Evolutionary conservation across 2,329 filamentous ascomycete species (phyloP), one percentile per base, ranked within the genome.

Genomic region (Tolypocladium sp.): DNA sequence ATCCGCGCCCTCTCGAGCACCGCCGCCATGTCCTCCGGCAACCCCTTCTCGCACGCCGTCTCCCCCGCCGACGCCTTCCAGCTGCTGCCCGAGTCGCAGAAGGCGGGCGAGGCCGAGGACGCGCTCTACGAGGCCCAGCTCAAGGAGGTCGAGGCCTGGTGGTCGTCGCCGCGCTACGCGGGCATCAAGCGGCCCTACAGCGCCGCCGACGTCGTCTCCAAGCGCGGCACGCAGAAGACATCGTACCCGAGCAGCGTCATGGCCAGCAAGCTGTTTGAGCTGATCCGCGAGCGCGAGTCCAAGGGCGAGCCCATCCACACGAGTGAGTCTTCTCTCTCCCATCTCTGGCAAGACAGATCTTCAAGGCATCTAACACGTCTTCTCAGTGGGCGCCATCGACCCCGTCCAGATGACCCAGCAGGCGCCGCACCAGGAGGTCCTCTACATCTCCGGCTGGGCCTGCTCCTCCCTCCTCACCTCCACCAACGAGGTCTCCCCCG

Each of bases 391-490:
- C 66, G 94, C 92, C 61, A 95, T 99, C 75, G 94, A 99, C 71
- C 94, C 94, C n/a, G 87, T 97, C 13, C 94, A 99, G 77, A 97
- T 99, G 94, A 96, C 94, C 55, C 94, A 99, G 74, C 94, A 97
- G 78, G 94, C 94, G 20, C 85, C 90, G 7, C 90, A 97, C 76
- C 94, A 97, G 72, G 93, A 99, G 73, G 90, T 97, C 22, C 82
- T 99, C 53, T 99, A 99, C 75, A 82, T 99, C 63, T 97, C 92
- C 0, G 94, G 94, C 62, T 99, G 94, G 94, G 94, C 94, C 6
- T 97, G 94, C 76, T 97, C 93, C 0, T 93, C 92, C 0, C 85
- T 96, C 25, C 80, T 99, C 53, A 97, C 93, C 4, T 88, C 87
- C 12, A 97, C 94, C 42, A 97, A 99, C 77, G 94, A 99, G 73